Evolutionary conservation across 116 monocot genomes (phyloP).

Genomic region (Zostera marina): DNA sequence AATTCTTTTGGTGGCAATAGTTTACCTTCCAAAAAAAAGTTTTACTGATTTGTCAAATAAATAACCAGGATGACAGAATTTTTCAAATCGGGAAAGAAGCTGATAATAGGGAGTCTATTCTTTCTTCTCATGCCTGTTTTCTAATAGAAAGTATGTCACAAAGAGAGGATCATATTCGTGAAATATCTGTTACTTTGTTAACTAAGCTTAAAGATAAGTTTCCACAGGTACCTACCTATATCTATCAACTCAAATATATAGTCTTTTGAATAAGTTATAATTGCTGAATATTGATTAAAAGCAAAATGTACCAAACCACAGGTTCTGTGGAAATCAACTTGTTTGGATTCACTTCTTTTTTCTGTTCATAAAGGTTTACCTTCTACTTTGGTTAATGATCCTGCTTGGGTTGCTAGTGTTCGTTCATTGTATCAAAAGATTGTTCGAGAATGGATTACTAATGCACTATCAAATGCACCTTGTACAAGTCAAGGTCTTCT

Average conservation of each 20-base stretch:
- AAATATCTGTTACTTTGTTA: conserved; percentile 68
- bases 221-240: conserved; percentile 48
- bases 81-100: conserved; percentile 79
- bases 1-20: no score
- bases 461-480: conserved; percentile 84
- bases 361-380: conserved; percentile 78
- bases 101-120: conserved; percentile 52
- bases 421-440: conserved; percentile 81
- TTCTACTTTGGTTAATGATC: conserved; percentile 78
- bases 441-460: conserved; percentile 85
- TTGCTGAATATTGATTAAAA: neutral
- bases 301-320: conserved; percentile 16
- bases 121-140: conserved; percentile 86
- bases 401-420: conserved; percentile 78
- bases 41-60: neutral
- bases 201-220: conserved; percentile 80
- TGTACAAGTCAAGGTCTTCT: conserved; percentile 91
- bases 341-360: conserved; percentile 84
- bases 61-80: conserved; percentile 66
- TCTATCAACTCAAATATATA: neutral
- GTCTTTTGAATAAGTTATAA: neutral
- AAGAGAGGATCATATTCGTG: conserved; percentile 92
- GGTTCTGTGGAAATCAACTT: conserved; percentile 89
- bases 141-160: conserved; percentile 92
- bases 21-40: neutral